Conservation (phyloP, 2,329 filamentous ascomycete species). For the Magnaporthales sp. region DNA sequence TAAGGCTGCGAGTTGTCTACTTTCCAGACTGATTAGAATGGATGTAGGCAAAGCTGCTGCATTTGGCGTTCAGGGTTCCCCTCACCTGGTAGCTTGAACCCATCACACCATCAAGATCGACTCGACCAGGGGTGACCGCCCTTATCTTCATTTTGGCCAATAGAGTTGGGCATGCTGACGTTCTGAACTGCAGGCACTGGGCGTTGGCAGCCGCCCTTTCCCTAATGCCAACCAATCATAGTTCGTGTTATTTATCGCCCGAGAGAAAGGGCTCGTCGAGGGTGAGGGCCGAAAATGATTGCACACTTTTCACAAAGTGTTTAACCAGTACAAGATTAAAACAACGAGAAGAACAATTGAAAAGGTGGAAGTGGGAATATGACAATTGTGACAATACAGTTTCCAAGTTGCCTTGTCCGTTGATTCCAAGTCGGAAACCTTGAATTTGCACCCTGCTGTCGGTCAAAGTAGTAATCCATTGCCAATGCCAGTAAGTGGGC, state of each 20-base stretch:
- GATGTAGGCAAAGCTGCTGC: not conserved
- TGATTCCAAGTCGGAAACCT: no score
- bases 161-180: not conserved
- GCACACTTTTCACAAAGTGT: no score
- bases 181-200: not conserved
- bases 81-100: not conserved
- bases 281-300: no score
- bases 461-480: no score
- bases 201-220: not conserved
- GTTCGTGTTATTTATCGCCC: not conserved
- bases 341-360: no score
- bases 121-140: not conserved
- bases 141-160: not conserved
- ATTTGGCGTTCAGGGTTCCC: not conserved
- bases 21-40: not conserved
- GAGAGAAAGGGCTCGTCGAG: not conserved
- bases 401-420: no score
- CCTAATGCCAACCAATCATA: no score
- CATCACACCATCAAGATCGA: not conserved
- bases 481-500: no score
- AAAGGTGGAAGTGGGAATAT: no score
- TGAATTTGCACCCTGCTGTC: no score
- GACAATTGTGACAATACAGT: no score
- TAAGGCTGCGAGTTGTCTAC: not conserved
- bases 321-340: no score